A percentile compares a stretch with the other conserved stretches of the same genome.
phyloP scores from a whole-genome alignment of 2,329 filamentous ascomycete genomes.

The Diaporthe helianthi region DNA sequence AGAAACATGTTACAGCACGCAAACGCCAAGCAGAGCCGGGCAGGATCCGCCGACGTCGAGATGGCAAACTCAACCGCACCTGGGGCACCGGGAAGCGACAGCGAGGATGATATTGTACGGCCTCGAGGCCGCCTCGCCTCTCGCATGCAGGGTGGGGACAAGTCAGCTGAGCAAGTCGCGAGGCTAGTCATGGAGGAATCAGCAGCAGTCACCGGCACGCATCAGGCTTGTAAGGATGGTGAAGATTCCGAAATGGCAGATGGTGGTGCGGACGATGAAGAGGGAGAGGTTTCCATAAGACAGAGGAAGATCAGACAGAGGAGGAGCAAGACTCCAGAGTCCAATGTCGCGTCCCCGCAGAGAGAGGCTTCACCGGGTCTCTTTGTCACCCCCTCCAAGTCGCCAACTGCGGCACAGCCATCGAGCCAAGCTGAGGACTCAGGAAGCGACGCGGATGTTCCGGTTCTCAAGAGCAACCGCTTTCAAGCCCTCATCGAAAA shows the following conservation, averaged over 20 bases:
- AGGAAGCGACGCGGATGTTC: slow-evolving; percentile 56
- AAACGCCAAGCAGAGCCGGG: slow-evolving; percentile 35
- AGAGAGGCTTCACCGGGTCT: slow-evolving; percentile 56
- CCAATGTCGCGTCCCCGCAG: slow-evolving; percentile 42
- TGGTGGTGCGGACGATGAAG: slow-evolving; percentile 40
- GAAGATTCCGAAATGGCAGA: slow-evolving; percentile 38
- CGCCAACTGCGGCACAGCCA: slow-evolving; percentile 41
- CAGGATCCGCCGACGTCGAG: slow-evolving; percentile 33
- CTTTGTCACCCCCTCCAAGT: slow-evolving; percentile 61
- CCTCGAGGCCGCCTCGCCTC: slow-evolving; percentile 71
- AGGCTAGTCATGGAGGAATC: slow-evolving; percentile 52
- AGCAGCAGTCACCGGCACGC: slow-evolving; percentile 44
- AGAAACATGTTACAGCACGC: slow-evolving; percentile 50
- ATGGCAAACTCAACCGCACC: slow-evolving; percentile 34
- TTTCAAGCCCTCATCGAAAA: slow-evolving; percentile 76
- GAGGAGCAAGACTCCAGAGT: slow-evolving; percentile 46
- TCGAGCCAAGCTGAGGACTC: slow-evolving; percentile 42
- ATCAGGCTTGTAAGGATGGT: slow-evolving; percentile 10
- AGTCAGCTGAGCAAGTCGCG: slow-evolving; percentile 40
- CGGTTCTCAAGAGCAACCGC: slow-evolving; percentile 59
- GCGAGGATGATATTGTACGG: slow-evolving; percentile 58
- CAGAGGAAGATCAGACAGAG: slow-evolving; percentile 49
- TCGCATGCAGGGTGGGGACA: slow-evolving; percentile 59
- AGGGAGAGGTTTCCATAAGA: slow-evolving; percentile 50
- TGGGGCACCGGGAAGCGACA: slow-evolving; percentile 47